Evolutionary conservation across 1,284 basidiomycete genomes (phyloP).

Genomic region (Cutaneotrichosporon cyanovorans): DNA sequence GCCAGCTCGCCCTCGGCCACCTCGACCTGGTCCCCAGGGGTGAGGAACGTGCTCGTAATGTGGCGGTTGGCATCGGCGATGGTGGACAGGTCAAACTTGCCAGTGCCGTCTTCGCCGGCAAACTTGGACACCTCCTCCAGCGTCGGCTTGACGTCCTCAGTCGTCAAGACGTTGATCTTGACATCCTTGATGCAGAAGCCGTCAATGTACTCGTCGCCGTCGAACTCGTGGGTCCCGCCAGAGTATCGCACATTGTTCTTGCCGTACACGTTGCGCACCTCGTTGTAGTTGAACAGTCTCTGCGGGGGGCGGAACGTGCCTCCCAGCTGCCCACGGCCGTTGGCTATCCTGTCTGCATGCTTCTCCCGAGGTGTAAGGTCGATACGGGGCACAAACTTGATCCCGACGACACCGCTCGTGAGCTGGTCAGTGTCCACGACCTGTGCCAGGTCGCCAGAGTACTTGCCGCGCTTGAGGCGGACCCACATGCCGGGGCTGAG

Average conservation of each 20-base stretch:
- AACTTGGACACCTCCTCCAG: conserved; percentile 94
- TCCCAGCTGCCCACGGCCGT: conserved; percentile 40
- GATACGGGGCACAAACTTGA: conserved; percentile 94
- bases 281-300: conserved; percentile 88
- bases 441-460: conserved; percentile 90
- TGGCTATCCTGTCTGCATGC: conserved; percentile 51
- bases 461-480: conserved; percentile 86
- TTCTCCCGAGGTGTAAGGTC: conserved; percentile 88
- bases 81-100: conserved; percentile 40
- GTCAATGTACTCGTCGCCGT: conserved; percentile 82
- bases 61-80: conserved; percentile 42
- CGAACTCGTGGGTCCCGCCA: conserved; percentile 67
- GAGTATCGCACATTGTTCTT: conserved; percentile 65
- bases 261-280: conserved; percentile 81
- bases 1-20: conserved; percentile 95
- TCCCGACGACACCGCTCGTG: conserved; percentile 60
- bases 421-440: conserved; percentile 93
- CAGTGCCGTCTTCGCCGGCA: conserved; percentile 50
- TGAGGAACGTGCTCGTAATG: conserved; percentile 65
- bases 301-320: conserved; percentile 64
- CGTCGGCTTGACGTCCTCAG: conserved; percentile 89
- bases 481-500: conserved; percentile 89
- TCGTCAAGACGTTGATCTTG: conserved; percentile 66
- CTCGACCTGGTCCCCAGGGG: conserved; percentile 95
- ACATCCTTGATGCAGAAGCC: conserved; percentile 97